Base-by-base conservation (phyloP, 306 rosid genomes). In the Prunus armeniaca region DNA sequence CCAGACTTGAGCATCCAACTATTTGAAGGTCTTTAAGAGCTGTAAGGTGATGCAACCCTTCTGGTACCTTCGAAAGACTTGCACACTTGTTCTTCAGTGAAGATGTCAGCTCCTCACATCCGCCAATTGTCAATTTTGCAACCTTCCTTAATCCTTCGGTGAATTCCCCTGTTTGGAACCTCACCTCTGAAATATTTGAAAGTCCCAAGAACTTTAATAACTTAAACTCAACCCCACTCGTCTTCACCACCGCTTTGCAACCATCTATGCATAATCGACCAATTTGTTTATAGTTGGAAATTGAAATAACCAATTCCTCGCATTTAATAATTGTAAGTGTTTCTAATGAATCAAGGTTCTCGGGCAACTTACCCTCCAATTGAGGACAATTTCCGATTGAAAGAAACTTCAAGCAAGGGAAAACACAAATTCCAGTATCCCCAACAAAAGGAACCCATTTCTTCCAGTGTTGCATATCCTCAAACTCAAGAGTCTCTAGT, bases 401-500 rank as follows among this genome's bases (percentile, higher is more conserved):
- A 28, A 28, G 30, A 3, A 11, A 24, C 2, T 62, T 4, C 22
- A 77, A 24, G 25, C 20, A 11, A 12, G 74, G 68, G 12, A 77
- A 77, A 57, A 3, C 27, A 25, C 27, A 1, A 25, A 25, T 25
- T 25, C 27, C 12, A n/a, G 49, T n/a, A 34, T 49, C 22, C 9
- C 5, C 3, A 47, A 2, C 14, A 1, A 1, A 32, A 10, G 51
- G 52, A 9, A 12, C 1, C 80, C 80, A 77, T 12, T 77, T 18
- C 69, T 25, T 13, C 80, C 74, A 77, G 3, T 14, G 2, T 27
- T 45, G 9, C 75, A 69, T 30, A 20, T 49, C 24, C 30, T 5
- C 3, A 61, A 78, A 46, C 2, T 12, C 12, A n/a, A 70, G 75
- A 5, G 2, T 45, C 72, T 77, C 75, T 28, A 77, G 46, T 22